phyloP scores from a whole-genome alignment of 202 grass and related monocot genomes.

The Zizania palustris region DNA sequence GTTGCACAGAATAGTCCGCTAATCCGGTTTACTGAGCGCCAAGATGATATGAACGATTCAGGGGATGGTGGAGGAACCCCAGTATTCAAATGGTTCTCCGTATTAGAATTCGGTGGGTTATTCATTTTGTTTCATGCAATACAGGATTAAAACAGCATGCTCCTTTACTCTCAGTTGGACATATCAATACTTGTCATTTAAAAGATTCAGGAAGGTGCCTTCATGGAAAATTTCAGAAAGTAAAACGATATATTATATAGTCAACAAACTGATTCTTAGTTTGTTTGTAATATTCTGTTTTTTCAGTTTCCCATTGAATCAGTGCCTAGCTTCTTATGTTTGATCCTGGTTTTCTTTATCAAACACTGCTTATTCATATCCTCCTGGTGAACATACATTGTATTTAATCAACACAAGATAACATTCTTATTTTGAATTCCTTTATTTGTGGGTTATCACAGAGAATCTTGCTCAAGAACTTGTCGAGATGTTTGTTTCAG shows the following conservation, averaged over 20 bases:
- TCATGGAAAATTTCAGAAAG: neutral
- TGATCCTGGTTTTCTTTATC: neutral
- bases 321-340: slow-evolving; percentile 30
- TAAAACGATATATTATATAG: slow-evolving; percentile 3
- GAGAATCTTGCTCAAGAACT: slow-evolving; percentile 72
- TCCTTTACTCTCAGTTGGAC: slow-evolving; percentile 17
- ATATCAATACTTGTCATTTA: neutral
- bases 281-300: slow-evolving; percentile 15
- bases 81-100: slow-evolving; percentile 64
- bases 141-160: slow-evolving; percentile 16
- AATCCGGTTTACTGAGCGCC: slow-evolving; percentile 51
- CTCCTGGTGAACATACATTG: neutral
- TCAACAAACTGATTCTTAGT: neutral
- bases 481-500: slow-evolving; percentile 76
- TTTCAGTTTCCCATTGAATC: slow-evolving; percentile 2
- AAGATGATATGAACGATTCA: slow-evolving; percentile 67
- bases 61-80: slow-evolving; percentile 83
- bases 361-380: neutral
- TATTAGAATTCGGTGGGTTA: slow-evolving; percentile 70
- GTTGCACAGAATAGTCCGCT: slow-evolving; percentile 44
- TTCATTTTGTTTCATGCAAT: neutral
- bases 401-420: slow-evolving; percentile 15
- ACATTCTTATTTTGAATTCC: slow-evolving; percentile 24
- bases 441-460: slow-evolving; percentile 43
- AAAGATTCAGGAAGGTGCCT: slow-evolving; percentile 1